Base-by-base conservation (phyloP, 768 basidiomycete genomes). In the Tulasnella sp. region DNA sequence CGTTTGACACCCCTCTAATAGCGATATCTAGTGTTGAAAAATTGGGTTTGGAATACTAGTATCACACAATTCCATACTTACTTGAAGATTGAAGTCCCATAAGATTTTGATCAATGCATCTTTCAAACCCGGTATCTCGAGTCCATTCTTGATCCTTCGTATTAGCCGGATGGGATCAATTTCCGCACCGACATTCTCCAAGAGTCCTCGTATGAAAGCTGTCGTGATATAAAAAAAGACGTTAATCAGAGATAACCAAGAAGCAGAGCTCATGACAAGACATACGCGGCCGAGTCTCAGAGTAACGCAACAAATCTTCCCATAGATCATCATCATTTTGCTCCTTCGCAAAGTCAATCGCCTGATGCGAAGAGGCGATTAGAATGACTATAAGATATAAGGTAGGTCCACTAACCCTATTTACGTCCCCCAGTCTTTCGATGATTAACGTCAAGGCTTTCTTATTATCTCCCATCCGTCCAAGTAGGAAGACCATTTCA, bases 381-480 rank as follows among this genome's bases (percentile, higher is more conserved):
- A 37, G 34, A 37, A 20, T 3, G 35, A 22, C 20, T 24, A 43
- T 31, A 13, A 16, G 7, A 15, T 4, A 20, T 8, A 4, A 29
- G 5, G 31, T 15, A 7, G 3, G 7, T 16, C 15, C 19, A 65
- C 77, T 45, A 61, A 84, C 92, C 53, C 89, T 72, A 56, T 90
- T 75, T 0, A 98, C 95, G 60, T 98, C 92, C 0, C 84, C 90
- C 4, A 98, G 70, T 13, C 90, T 75, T 63, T 98, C 91, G 53
- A 99, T 98, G 58, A 99, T 98, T 16, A 99, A 75, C 53, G 79
- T 84, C 55, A 99, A 65, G 1, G 93, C 95, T 59, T 88, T 75
- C 71, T 91, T 93, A 65, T 95, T 95, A 65, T 96, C 88, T 7
- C 95, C 95, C 92, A 98, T 96, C 25, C 88, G 77, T 0, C 93